Conservation (phyloP, 179 eudicot genomes). For the Beta macrorhiza region DNA sequence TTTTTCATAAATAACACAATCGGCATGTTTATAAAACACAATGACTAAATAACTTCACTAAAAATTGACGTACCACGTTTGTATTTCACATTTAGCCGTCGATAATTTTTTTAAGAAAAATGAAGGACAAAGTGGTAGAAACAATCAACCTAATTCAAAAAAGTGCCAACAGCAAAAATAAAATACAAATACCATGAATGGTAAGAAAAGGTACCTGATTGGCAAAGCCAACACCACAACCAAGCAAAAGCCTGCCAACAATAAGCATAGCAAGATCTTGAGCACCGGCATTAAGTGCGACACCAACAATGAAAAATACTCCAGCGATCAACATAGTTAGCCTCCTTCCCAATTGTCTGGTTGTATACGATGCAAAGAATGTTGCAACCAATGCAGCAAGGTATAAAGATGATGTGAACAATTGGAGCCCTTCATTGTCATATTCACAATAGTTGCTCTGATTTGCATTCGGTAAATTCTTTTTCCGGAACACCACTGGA, state of each 20-base stretch:
- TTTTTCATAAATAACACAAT: too few relatives aligned
- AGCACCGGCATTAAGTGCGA: conserved; percentile 66
- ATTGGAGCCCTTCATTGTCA: conserved; percentile 75
- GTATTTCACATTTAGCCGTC: too few relatives aligned
- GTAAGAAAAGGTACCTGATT: conserved; percentile 39
- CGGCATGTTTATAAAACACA: too few relatives aligned
- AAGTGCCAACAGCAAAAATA: too few relatives aligned
- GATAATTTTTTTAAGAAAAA: too few relatives aligned
- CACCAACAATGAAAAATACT: conserved; percentile 64
- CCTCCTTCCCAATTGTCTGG: conserved; percentile 63
- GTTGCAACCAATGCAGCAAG: conserved; percentile 76
- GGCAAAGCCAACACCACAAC: conserved; percentile 94
- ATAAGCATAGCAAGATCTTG: conserved; percentile 81
- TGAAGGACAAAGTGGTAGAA: too few relatives aligned
- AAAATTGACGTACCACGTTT: too few relatives aligned
- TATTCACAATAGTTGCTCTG: conserved; percentile 77
- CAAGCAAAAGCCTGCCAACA: conserved; percentile 78
- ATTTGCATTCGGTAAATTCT: conserved; percentile 11
- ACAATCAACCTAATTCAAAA: too few relatives aligned
- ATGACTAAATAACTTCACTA: too few relatives aligned
- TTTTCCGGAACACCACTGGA: conserved; percentile 55
- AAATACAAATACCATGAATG: not conserved
- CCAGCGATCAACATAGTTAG: conserved; percentile 92
- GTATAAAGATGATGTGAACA: conserved; percentile 82
- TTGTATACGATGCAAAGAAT: conserved; percentile 80